A percentile compares a stretch with the other conserved stretches of the same genome.
Evolutionary conservation across 768 basidiomycete genomes (phyloP).

Genomic region (Suillus alpinus): DNA sequence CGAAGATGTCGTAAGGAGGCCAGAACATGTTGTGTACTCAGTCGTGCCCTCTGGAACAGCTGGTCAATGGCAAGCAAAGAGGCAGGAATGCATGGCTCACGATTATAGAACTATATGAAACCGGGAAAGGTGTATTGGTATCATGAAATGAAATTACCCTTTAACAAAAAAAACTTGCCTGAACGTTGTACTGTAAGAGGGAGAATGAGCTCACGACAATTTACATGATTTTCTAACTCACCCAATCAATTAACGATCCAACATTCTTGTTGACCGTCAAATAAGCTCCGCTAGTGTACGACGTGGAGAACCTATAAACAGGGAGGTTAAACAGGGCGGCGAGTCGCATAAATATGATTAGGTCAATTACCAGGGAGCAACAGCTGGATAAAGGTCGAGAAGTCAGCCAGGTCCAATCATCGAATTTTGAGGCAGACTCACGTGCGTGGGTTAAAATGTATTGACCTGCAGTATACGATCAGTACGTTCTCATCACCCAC

Average conservation of each 20-base stretch:
- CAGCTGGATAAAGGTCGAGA: slow-evolving; percentile 25
- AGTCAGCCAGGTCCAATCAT: background rate
- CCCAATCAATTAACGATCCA: slow-evolving; percentile 46
- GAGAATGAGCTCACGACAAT: background rate
- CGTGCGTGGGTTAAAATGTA: slow-evolving; percentile 36
- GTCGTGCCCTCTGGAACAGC: slow-evolving; percentile 29
- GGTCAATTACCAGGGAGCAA: slow-evolving; percentile 39
- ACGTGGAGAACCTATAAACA: slow-evolving; percentile 31
- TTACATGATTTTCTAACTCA: slow-evolving; percentile 10
- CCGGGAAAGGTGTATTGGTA: background rate
- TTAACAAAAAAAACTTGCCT: slow-evolving; percentile 2
- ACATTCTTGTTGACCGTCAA: slow-evolving; percentile 36
- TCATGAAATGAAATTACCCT: background rate
- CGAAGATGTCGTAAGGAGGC: slow-evolving; percentile 39
- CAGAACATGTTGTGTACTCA: slow-evolving; percentile 38
- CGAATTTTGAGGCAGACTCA: slow-evolving; percentile 29
- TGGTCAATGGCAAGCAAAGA: background rate
- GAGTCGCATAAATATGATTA: background rate
- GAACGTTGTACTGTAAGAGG: slow-evolving; percentile 14
- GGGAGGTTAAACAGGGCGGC: background rate
- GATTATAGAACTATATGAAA: slow-evolving; percentile 42
- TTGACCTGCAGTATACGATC: slow-evolving; percentile 7
- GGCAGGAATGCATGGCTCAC: slow-evolving; percentile 12
- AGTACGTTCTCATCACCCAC: background rate
- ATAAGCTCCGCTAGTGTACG: slow-evolving; percentile 38